Evolutionary conservation across 208 protist genomes (phyloP).

Genomic region (Trypanosoma melophagium): DNA sequence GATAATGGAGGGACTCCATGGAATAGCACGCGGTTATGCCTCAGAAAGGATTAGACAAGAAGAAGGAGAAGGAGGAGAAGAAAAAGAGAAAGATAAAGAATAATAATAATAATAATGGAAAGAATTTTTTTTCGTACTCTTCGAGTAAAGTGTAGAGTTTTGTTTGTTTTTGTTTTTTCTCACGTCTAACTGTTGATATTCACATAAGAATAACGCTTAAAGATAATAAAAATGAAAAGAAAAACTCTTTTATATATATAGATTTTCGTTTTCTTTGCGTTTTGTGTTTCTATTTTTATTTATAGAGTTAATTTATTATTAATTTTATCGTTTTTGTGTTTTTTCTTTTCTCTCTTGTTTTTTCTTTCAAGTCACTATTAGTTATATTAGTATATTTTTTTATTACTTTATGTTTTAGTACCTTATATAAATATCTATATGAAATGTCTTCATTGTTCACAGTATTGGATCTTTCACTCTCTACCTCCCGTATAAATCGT

Average conservation of each 20-base stretch:
- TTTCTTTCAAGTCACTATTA: not conserved
- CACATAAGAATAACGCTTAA: not conserved
- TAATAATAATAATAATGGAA: slow-evolving; percentile 3
- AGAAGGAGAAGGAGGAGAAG: slow-evolving; percentile 11
- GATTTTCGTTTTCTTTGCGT: too few species aligned
- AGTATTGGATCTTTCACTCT: not conserved
- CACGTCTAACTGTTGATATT: not conserved
- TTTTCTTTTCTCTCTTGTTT: not conserved
- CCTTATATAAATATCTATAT: not conserved
- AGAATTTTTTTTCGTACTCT: not conserved
- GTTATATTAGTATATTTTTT: slow-evolving; percentile 17
- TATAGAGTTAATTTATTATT: not conserved
- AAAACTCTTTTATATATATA: too few species aligned
- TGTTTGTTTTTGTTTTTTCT: too few species aligned
- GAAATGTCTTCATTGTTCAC: not conserved
- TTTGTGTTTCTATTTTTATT: too few species aligned
- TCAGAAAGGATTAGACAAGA: slow-evolving; percentile 36
- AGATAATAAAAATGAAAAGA: not conserved
- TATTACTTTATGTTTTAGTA: not conserved
- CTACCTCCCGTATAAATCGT: not conserved
- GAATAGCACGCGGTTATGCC: slow-evolving; percentile 81
- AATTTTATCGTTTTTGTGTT: not conserved
- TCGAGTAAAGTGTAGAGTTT: slow-evolving; percentile 1
- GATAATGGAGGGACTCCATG: slow-evolving; percentile 66
- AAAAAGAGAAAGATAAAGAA: slow-evolving; percentile 7